Conservation (phyloP, 306 rosid genomes). For the Abrus pulchellus region DNA sequence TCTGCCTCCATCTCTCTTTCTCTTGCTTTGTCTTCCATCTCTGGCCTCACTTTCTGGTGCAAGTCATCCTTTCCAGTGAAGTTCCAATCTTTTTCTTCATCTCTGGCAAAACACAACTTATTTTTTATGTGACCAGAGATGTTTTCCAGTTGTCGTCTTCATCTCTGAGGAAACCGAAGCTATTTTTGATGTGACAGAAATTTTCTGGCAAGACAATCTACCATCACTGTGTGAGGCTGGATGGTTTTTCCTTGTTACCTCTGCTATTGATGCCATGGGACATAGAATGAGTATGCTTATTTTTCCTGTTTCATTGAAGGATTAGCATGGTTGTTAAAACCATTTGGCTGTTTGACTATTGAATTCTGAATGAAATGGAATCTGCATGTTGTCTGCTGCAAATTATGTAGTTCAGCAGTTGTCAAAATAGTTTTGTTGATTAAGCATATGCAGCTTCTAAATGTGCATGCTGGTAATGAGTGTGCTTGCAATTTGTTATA, state of each 20-base stretch:
- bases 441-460: background rate
- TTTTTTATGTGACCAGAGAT: too few relatives aligned
- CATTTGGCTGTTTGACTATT: constrained; percentile 28
- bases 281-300: background rate
- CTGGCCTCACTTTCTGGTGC: too few relatives aligned
- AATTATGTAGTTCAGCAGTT: background rate
- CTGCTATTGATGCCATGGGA: background rate
- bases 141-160: too few relatives aligned
- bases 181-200: background rate
- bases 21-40: too few relatives aligned
- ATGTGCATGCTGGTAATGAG: background rate
- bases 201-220: too few relatives aligned
- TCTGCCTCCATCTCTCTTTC: too few relatives aligned
- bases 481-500: too few relatives aligned
- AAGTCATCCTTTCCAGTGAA: too few relatives aligned
- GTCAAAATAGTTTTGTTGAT: background rate
- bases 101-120: too few relatives aligned
- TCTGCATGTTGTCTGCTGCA: background rate
- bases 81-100: too few relatives aligned
- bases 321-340: background rate
- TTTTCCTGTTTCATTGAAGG: background rate
- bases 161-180: background rate
- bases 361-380: constrained; percentile 12
- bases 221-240: background rate
- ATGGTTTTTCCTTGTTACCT: background rate